These are phyloP conservation scores for Talaromyces sp. DNA, from an alignment of 2,329 filamentous ascomycete species.

Conservation along the genomic window DNA sequence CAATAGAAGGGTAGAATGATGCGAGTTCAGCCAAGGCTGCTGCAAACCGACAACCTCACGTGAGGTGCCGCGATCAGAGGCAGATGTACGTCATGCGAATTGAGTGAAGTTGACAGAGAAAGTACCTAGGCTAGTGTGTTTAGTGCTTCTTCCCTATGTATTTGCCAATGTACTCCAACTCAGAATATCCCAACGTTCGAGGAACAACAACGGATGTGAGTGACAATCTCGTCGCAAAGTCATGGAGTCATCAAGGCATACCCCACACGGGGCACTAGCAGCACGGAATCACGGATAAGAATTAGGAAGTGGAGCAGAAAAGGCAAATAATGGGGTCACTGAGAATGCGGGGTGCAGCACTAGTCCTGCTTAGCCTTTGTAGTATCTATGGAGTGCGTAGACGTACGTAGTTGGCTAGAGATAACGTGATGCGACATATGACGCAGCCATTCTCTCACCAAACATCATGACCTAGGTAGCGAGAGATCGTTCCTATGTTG, in stretches of 20 bases:
- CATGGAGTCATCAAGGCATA: constrained; percentile 6
- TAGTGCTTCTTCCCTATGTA: too few species aligned
- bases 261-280: constrained; percentile 8
- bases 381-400: too few species aligned
- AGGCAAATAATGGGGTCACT: constrained; percentile 5
- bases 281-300: constrained; percentile 3
- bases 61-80: not conserved
- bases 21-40: not conserved
- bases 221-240: not conserved
- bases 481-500: not conserved
- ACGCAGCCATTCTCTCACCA: constrained; percentile 18
- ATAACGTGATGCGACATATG: constrained; percentile 17
- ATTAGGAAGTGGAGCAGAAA: constrained; percentile 12
- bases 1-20: not conserved
- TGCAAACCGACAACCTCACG: not conserved
- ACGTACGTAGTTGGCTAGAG: not conserved
- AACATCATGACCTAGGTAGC: not conserved
- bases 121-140: too few species aligned
- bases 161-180: not conserved
- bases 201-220: not conserved
- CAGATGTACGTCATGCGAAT: too few species aligned
- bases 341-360: constrained; percentile 22
- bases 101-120: too few species aligned
- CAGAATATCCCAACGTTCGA: not conserved
- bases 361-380: constrained; percentile 9